Percentiles rank a stretch among this genome's conserved stretches.
Evolutionary conservation across 148 eudicot species (phyloP).

Genomic region (Diospyros lotus): DNA sequence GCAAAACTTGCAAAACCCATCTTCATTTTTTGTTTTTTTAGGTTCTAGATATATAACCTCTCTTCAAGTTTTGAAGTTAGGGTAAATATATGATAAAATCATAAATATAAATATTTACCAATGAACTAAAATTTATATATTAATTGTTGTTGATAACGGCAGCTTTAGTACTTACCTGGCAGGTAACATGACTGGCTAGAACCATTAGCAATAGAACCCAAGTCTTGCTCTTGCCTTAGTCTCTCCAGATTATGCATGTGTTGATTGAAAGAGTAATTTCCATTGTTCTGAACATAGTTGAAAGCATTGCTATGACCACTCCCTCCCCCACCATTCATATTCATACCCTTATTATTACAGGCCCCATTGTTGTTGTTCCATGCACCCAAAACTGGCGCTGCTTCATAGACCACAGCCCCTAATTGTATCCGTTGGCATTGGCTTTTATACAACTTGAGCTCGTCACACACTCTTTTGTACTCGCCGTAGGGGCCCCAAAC

Average conservation of each 20-base stretch:
- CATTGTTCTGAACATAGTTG: constrained; percentile 33
- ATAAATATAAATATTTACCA: too few relatives aligned
- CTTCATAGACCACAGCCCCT: constrained; percentile 19
- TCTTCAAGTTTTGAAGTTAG: too few relatives aligned
- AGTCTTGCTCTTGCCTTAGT: constrained; percentile 35
- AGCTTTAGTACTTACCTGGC: too few relatives aligned
- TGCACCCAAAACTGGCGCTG: constrained; percentile 27
- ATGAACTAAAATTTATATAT: too few relatives aligned
- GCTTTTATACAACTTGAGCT: constrained; percentile 51
- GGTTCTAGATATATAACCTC: too few relatives aligned
- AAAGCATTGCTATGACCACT: constrained; percentile 28
- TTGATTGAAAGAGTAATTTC: constrained; percentile 22
- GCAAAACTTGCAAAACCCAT: too few relatives aligned
- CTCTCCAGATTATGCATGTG: constrained; percentile 30
- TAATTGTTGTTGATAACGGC: too few relatives aligned
- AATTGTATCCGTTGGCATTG: constrained; percentile 22
- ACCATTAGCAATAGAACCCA: constrained; percentile 21
- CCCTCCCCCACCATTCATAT: constrained; percentile 17
- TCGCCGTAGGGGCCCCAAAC: constrained; percentile 71
- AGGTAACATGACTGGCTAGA: too few relatives aligned
- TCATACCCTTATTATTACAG: constrained; percentile 7
- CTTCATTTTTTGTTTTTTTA: too few relatives aligned
- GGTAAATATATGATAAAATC: too few relatives aligned
- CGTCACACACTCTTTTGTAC: constrained; percentile 51
- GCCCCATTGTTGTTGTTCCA: constrained; percentile 37